Conservation (phyloP, 805 yeast genomes). For the Pichia rugopelliculosa region DNA sequence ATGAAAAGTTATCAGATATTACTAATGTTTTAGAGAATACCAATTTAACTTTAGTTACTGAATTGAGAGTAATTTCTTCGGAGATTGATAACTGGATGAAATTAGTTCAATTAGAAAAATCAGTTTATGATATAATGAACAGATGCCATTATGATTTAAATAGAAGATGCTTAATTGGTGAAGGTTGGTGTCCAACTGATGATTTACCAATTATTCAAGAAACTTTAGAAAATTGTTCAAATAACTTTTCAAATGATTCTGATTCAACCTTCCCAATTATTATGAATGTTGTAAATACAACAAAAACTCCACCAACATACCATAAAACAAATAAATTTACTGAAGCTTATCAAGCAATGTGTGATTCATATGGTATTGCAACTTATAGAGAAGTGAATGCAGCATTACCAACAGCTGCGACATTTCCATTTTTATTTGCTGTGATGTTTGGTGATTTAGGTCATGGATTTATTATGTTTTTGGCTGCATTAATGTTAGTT, state of each 20-base stretch:
- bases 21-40: conserved; percentile 42
- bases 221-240: conserved; percentile 35
- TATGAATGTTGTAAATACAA: conserved; percentile 58
- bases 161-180: conserved; percentile 60
- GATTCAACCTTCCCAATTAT: conserved; percentile 26
- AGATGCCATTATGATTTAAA: conserved; percentile 61
- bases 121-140: conserved; percentile 53
- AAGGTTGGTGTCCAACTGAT: conserved; percentile 65
- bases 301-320: conserved; percentile 87
- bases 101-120: conserved; percentile 45
- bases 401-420: conserved; percentile 87
- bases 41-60: conserved; percentile 52
- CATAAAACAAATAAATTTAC: conserved; percentile 95
- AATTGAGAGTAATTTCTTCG: conserved; percentile 54
- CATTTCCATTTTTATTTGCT: conserved; percentile 98
- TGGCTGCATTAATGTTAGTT: conserved; percentile 67
- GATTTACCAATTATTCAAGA: conserved; percentile 41
- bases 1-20: conserved; percentile 45
- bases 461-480: conserved; percentile 78
- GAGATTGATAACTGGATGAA: conserved; percentile 58
- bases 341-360: conserved; percentile 83
- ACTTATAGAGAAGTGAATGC: conserved; percentile 94
- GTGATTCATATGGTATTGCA: conserved; percentile 93
- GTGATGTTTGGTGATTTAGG: conserved; percentile 99
- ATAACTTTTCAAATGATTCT: conserved; percentile 16